A percentile compares a stretch with the other conserved stretches of the same genome.
These are phyloP conservation scores for Rhypophila decipiens DNA, from an alignment of 495 filamentous ascomycete genomes.

Conservation along the genomic window DNA sequence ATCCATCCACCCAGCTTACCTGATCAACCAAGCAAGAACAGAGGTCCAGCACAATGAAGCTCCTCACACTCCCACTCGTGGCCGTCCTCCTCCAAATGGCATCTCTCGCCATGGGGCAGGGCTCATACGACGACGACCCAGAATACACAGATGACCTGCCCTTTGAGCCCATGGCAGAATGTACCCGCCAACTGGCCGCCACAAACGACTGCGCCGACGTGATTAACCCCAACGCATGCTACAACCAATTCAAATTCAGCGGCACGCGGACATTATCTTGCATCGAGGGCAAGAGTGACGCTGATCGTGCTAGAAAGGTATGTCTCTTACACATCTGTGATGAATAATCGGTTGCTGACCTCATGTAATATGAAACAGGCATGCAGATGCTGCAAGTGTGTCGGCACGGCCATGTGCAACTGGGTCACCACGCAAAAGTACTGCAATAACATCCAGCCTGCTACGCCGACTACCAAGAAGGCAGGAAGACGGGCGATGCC, in stretches of 20 bases:
- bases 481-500: no score
- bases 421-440: conserved; percentile 19
- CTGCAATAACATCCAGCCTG: no score
- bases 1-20: no score
- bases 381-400: conserved; percentile 34
- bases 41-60: no score
- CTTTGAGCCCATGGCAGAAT: no score
- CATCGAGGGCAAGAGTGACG: conserved; percentile 31
- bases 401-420: conserved; percentile 29
- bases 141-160: conserved; percentile 6
- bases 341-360: neutral
- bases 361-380: conserved; percentile 14
- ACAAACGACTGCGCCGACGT: conserved; percentile 37
- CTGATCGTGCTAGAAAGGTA: conserved; percentile 28
- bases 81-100: conserved; percentile 15
- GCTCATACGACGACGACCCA: no score
- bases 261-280: conserved; percentile 31
- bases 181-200: conserved; percentile 25
- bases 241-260: conserved; percentile 35
- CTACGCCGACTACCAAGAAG: no score
- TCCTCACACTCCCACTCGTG: conserved; percentile 17
- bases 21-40: no score
- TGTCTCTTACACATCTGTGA: neutral
- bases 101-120: no score
- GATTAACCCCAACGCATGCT: conserved; percentile 38